These are phyloP conservation scores for Volvox africanus DNA, from an alignment of 139 green algal species.

Conservation along the genomic window DNA sequence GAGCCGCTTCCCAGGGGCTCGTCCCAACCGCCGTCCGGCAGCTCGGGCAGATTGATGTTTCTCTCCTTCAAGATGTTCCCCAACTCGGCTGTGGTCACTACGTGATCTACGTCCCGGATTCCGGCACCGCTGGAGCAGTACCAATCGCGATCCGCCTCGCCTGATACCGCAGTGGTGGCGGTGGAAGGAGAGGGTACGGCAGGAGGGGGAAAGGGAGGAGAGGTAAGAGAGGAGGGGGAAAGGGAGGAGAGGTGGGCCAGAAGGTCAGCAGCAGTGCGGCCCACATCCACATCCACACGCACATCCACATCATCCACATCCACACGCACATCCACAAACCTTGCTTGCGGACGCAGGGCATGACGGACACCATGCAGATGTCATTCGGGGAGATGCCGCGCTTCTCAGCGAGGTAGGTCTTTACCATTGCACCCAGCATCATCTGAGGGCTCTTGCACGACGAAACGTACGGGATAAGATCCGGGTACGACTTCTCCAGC, in stretches of 20 bases:
- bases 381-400: constrained; percentile 48
- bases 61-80: constrained; percentile 63
- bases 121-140: constrained; percentile 50
- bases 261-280: no score
- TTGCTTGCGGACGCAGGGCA: constrained; percentile 84
- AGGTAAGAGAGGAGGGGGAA: no score
- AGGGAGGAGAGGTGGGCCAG: no score
- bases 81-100: constrained; percentile 80
- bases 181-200: no score
- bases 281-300: no score
- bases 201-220: no score
- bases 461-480: constrained; percentile 82
- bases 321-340: background rate
- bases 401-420: constrained; percentile 72
- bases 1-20: constrained; percentile 65
- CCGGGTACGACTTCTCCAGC: constrained; percentile 79
- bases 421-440: constrained; percentile 80
- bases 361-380: constrained; percentile 66
- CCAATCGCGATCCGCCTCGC: constrained; percentile 73
- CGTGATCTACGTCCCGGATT: constrained; percentile 75
- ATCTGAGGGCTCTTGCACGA: constrained; percentile 79
- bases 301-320: no score
- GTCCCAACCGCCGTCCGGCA: constrained; percentile 69
- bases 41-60: constrained; percentile 26
- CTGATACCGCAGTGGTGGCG: background rate